A percentile compares a stretch with the other conserved stretches of the same genome.
Evolutionary conservation across 192 early-diverging fungal genomes (phyloP).

Genomic region (Dimargaris cristalligena): DNA sequence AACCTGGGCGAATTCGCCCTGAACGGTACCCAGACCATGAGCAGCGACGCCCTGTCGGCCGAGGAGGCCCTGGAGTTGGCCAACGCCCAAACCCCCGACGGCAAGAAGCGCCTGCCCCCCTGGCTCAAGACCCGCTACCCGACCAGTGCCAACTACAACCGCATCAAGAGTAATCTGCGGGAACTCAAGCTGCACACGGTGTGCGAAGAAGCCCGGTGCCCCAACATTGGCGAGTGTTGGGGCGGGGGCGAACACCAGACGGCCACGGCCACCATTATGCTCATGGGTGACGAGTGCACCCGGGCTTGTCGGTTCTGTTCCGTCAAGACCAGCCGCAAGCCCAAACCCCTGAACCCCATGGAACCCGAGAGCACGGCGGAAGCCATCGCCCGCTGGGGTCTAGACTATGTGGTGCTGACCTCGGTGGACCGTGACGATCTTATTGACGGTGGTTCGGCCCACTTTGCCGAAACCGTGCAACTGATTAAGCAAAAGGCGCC

Average conservation of each 20-base stretch:
- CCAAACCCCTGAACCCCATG: conserved; percentile 64
- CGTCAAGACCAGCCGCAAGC: conserved; percentile 83
- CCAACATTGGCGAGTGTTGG: conserved; percentile 99
- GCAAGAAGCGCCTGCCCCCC: conserved; percentile 42
- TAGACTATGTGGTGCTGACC: conserved; percentile 96
- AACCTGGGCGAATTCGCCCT: conserved; percentile 10
- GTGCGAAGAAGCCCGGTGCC: conserved; percentile 93
- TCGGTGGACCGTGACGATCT: conserved; percentile 95
- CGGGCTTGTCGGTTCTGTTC: conserved; percentile 96
- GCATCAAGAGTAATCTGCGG: conserved; percentile 80
- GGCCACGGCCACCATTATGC: conserved; percentile 95
- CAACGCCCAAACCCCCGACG: conserved; percentile 9
- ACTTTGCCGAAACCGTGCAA: conserved; percentile 86
- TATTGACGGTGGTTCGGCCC: conserved; percentile 73
- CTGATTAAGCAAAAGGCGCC: conserved; percentile 77
- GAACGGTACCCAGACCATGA: not conserved
- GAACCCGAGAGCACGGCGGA: conserved; percentile 89
- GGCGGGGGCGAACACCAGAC: conserved; percentile 88
- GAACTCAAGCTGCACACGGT: conserved; percentile 93
- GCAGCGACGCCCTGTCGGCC: conserved; percentile 6
- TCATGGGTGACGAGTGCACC: conserved; percentile 98
- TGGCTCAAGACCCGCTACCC: conserved; percentile 96
- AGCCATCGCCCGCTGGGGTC: conserved; percentile 84
- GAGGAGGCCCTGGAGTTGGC: conserved; percentile 16
- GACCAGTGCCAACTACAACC: conserved; percentile 51